Evolutionary conservation across 2,329 filamentous ascomycete genomes (phyloP), one percentile per base, ranked within the genome.

Genomic region (Penicillium sp.): DNA sequence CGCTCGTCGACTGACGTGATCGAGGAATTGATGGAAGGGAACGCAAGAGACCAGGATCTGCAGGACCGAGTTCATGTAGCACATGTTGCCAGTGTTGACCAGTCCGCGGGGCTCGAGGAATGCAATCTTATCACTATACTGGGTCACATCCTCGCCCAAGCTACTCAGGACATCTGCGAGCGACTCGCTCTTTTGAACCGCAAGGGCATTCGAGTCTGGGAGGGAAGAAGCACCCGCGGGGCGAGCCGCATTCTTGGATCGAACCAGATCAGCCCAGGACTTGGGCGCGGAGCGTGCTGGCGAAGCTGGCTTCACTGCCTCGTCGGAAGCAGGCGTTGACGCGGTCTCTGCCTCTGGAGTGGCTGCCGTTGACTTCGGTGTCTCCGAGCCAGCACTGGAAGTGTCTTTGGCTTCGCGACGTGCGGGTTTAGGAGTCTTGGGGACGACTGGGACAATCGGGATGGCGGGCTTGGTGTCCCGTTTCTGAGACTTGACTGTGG

Each of bases 1-100:
- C 55, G 91, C 91, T 69, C 89, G 89, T 75, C 91, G 91, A 74
- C 91, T 87, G 60, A 96, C 86, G 75, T 93, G 89, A 72, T 96
- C 90, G 64, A 99, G 79, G 72, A 99, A 97, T 71, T 93, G 88
- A 77, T 96, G 97, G 74, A 99, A 99, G 5, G 95, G 95, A 68
- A 88, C 84, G 77, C 93, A 98, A 75, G 93, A 98, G 67, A 97
- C 86, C 70, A 99, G 86, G 73, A 96, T 90, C 89, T 99, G 95
- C 66, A 99, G 84, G 75, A 98, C 94, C 64, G 95, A 97, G 81
- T 98, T 99, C 95, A 99, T 98, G 79, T 99, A 99, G 78, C 95
- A 99, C 91, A 98, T 96, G 74, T 99, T 98, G 52, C 95, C 95
- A 42, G 94, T 96, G 78, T 99, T 99, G 67, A 96, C 90, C 71